Base-by-base conservation (phyloP, 129 eudicot genomes). In the Calendula officinalis region DNA sequence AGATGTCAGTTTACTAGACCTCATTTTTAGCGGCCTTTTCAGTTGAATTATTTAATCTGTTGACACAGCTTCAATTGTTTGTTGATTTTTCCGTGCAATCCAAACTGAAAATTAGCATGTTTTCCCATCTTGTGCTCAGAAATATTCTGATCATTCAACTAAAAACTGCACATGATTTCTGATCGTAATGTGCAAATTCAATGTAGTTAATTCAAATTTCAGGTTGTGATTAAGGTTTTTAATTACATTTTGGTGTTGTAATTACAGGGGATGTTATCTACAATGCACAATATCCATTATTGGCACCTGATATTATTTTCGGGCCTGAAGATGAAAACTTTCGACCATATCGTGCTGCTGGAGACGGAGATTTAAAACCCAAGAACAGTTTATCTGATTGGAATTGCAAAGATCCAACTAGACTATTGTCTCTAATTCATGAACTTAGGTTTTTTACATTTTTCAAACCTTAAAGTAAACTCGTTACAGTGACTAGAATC, bases 311-410 rank as follows among this genome's bases (percentile, higher is more conserved):
- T 76, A 42, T 91, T 16, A 79, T 91, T 8, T 91, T 91, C 17
- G 98, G 98, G 27, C 88, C 91, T 1, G 96, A 91, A 66, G 96
- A 91, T 75, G 96, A 83, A 56, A 52, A 36, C 16, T 88, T 91
- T 60, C 81, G 73, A 54, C 95, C 96, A 0, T 88, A 69, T 56
- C 35, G 17, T 3, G 47, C 35, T 39, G 74, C 65, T 8, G 80
- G 67, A 54, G 78, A 56, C 47, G 81, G 83, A 33, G 79, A 74
- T 7, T 51, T 57, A 32, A 80, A 61, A 53, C 39, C 55, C 34
- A 81, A 76, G 71, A 81, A 67, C 77, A 70, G 75, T 70, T 71
- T 91, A 66, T 67, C 82, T 16, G 78, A 82, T 60, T 91, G 98
- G 98, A 88, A 81, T 40, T 73, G 68, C 77, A 91, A 73, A 75